Evolutionary conservation across 2,329 filamentous ascomycete species (phyloP).

Genomic region (Chalara sp.): DNA sequence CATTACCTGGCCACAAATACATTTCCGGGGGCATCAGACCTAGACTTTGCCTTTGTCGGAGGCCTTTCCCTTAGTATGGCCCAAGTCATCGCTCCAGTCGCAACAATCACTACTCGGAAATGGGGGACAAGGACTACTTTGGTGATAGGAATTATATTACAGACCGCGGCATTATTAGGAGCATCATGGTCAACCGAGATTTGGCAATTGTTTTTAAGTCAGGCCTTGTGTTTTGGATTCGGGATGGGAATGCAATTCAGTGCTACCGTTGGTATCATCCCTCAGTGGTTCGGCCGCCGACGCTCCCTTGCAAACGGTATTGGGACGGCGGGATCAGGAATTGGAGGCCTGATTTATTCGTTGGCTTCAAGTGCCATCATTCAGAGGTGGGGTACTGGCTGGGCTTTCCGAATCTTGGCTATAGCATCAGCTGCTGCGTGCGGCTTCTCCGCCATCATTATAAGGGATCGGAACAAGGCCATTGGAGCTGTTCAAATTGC

Average conservation of each 20-base stretch:
- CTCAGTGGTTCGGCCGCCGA: constrained; percentile 51
- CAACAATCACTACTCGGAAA: constrained; percentile 37
- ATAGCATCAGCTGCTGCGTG: constrained; percentile 4
- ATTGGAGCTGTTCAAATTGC: constrained; percentile 6
- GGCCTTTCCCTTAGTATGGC: constrained; percentile 60
- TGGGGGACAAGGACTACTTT: constrained; percentile 60
- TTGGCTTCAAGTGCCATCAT: constrained; percentile 46
- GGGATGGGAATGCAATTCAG: constrained; percentile 62
- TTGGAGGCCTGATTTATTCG: constrained; percentile 45
- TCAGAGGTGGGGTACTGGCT: constrained; percentile 38
- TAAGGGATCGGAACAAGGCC: constrained; percentile 10
- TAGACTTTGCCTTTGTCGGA: constrained; percentile 72
- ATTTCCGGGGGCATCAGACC: constrained; percentile 55
- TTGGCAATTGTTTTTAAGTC: constrained; percentile 70
- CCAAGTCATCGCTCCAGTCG: constrained; percentile 59
- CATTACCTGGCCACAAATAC: constrained; percentile 61
- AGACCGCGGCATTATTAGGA: constrained; percentile 58
- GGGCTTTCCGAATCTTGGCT: constrained; percentile 42
- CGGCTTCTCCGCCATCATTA: constrained; percentile 1
- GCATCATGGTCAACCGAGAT: constrained; percentile 63
- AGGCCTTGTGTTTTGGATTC: constrained; percentile 70
- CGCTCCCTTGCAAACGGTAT: constrained; percentile 50
- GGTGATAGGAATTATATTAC: constrained; percentile 55
- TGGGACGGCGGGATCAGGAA: constrained; percentile 43
- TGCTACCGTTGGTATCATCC: constrained; percentile 46